phyloP scores from a whole-genome alignment of 129 eudicot genomes.

The Calendula officinalis region DNA sequence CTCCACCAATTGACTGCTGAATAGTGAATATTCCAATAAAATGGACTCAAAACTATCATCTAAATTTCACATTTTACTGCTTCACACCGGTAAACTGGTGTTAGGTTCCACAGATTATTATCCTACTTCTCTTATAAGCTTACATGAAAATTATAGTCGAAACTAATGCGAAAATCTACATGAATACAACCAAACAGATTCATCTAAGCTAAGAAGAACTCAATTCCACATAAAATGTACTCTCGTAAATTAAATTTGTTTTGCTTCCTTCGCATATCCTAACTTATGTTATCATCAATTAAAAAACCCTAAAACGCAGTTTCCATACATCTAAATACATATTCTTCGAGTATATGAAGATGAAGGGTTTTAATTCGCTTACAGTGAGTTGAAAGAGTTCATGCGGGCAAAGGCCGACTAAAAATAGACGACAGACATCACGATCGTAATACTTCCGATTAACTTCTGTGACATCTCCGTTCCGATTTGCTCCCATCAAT shows the following conservation, averaged over 20 bases:
- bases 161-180: too few species aligned
- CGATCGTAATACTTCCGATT: conserved; percentile 94
- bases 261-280: conserved; percentile 12
- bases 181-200: not conserved
- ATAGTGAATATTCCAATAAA: not conserved
- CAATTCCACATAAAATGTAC: not conserved
- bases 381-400: conserved; percentile 97
- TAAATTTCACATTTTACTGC: not conserved
- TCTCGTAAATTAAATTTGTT: too few species aligned
- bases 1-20: not conserved
- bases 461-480: conserved; percentile 85
- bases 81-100: not conserved
- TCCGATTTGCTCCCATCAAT: conserved; percentile 92
- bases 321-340: too few species aligned
- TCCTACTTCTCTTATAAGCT: conserved; percentile 1
- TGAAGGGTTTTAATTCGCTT: conserved; percentile 9
- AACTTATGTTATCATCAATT: not conserved
- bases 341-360: not conserved
- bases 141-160: too few species aligned
- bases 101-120: not conserved
- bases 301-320: conserved; percentile 12
- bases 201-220: not conserved
- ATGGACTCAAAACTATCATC: not conserved
- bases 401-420: conserved; percentile 96
- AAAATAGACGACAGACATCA: conserved; percentile 89